Base-by-base conservation (phyloP, 2,329 filamentous ascomycete genomes). In the Pestalotiopsis fici region DNA sequence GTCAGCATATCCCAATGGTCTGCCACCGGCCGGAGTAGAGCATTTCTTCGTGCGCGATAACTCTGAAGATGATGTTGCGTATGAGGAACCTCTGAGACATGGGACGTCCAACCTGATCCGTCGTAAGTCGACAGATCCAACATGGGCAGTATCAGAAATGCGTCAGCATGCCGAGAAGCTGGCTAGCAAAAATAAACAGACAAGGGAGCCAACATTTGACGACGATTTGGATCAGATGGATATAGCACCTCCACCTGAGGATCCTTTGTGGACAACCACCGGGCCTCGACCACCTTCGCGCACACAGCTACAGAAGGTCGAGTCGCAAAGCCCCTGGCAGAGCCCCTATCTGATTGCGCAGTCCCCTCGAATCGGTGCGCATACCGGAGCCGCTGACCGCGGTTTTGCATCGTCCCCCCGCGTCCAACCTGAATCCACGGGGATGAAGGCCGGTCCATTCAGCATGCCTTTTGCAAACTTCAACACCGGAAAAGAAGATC, bases 131-230 rank as follows among this genome's bases (percentile, higher is more conserved):
- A 90, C 88, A 2, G 86, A 88, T 62, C 84, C 89, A 72, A 86
- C 87, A 67, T 95, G 92, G 90, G 93, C 94, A 76, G 85, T 96
- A 74, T 87, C 90, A 73, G 91, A 94, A 73, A 93, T 96, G 91
- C 91, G 93, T 72, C 87, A 90, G 72, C 91, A 95, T 78, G 91
- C 90, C 64, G 88, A 93, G 72, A 84, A 90, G 72, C 78, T 90
- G 61, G 85, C 89, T 69, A 80, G 85, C 71, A 83, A 84, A 55
- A 80, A 81, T 67, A 79, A 81, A 73, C 77, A 80, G 67, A 80
- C 81, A 71, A 71, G 80, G 69, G 77, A 76, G 25, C 72, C 74
- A 67, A 77, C 74, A 55, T 64, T 77, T 65, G 74, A 77, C 69
- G 79, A 76, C 73, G 77, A 71, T 71, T 28, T 71, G 64, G 77